phyloP scores from a whole-genome alignment of 306 rosid genomes.

The Alnus rubra region DNA sequence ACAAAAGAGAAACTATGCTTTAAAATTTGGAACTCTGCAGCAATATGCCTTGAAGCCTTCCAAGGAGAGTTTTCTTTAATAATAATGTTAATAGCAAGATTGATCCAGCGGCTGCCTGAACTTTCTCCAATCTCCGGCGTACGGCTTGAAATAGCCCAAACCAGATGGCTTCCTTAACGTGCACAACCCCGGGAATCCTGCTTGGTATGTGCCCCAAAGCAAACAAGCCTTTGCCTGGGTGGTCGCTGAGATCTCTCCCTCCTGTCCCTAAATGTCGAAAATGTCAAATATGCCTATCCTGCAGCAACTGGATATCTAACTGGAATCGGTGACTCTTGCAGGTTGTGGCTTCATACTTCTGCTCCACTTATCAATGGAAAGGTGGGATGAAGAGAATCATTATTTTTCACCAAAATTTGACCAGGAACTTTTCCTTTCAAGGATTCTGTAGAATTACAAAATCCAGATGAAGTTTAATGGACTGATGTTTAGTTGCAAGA shows the following conservation, averaged over 20 bases:
- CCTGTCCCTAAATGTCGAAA: neutral
- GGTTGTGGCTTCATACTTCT: constrained; percentile 13
- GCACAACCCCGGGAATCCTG: neutral
- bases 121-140: neutral
- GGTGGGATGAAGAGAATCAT: constrained; percentile 28
- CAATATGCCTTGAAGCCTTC: neutral
- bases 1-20: neutral
- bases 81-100: neutral
- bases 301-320: constrained; percentile 13
- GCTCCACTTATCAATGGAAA: constrained; percentile 21
- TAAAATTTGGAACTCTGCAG: neutral
- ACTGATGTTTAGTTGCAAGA: neutral
- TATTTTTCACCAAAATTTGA: constrained; percentile 36
- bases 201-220: neutral
- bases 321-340: constrained; percentile 1
- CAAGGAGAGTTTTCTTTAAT: neutral
- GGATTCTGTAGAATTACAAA: constrained; percentile 52
- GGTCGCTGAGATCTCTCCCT: too few species aligned
- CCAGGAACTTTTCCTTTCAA: constrained; percentile 45
- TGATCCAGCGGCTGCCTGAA: neutral
- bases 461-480: constrained; percentile 19
- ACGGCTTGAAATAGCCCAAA: neutral
- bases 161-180: neutral
- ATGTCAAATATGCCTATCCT: neutral
- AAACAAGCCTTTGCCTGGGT: neutral